Conservation (phyloP, 2,329 filamentous ascomycete species). For the Colletotrichum kahawae region DNA sequence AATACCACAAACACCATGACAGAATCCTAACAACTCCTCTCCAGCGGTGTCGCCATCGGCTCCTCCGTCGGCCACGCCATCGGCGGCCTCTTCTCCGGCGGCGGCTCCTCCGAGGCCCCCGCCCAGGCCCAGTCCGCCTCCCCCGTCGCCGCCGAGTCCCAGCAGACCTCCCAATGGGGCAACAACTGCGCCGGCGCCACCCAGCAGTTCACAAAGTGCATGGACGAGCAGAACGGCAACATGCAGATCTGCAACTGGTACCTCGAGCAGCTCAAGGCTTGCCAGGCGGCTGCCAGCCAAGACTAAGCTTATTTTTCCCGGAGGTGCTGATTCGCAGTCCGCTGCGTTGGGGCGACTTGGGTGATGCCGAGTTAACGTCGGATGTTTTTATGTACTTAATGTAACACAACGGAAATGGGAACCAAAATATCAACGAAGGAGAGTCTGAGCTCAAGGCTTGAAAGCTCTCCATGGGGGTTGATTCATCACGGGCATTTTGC, state of each 20-base stretch:
- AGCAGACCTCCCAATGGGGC: constrained; percentile 46
- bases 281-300: constrained; percentile 76
- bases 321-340: not conserved
- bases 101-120: constrained; percentile 60
- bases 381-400: constrained; percentile 15
- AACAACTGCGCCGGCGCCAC: constrained; percentile 81
- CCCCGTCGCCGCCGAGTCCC: constrained; percentile 49
- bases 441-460: not conserved
- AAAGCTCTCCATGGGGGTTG: not conserved
- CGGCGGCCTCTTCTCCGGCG: constrained; percentile 84
- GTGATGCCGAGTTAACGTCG: not conserved
- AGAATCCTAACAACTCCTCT: not conserved
- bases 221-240: constrained; percentile 94
- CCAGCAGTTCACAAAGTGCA: constrained; percentile 88
- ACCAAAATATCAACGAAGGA: not conserved
- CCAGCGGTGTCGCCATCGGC: constrained; percentile 93
- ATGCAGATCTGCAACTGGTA: constrained; percentile 99
- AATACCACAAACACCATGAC: not conserved
- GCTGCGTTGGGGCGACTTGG: not conserved
- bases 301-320: constrained; percentile 56
- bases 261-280: constrained; percentile 93
- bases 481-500: constrained; percentile 1
- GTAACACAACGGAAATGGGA: not conserved
- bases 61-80: constrained; percentile 95
- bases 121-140: constrained; percentile 43